Evolutionary conservation across 164 flowering plant genomes (phyloP), one percentile per base, ranked within the genome.

Genomic region (Euptelea pleiosperma): DNA sequence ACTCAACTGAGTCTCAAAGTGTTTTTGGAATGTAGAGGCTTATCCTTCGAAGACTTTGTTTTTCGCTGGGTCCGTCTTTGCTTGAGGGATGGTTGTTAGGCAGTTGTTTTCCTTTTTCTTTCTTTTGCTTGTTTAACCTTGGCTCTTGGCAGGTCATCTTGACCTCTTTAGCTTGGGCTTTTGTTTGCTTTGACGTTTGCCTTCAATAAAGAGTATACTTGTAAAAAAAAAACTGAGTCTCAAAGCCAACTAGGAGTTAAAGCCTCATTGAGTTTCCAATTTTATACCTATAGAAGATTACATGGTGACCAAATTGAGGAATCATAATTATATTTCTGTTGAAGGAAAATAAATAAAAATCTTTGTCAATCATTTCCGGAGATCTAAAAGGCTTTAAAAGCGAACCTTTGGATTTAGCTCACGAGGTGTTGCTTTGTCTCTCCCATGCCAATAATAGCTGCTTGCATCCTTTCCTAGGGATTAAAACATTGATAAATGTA

Each of bases 391-490:
- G 12, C 21, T 12, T 31, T 43, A 58, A 50, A 25, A 35, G 18
- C 59, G n/a, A 57, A 85, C 98, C 94, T 90, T 82, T 46, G 97
- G 96, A 66, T 94, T 94, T 42, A 94, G 72, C 74, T 94, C 96
- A 35, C 82, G 88, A 44, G 42, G 65, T 44, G 93, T 85, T 46
- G 49, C 33, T 52, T 61, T 77, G 68, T 94, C 96, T 74, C 99
- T 82, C 36, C 99, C 99, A 75, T 94, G 99, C 99, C 99, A 94
- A 72, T 71, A 94, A 54, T 79, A 91, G 74, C 80, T 83, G 62
- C 77, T 52, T 11, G 35, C 58, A 40, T 69, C 67, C 64, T 79
- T 86, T 44, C 97, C 99, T 93, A 78, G 7, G 29, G 67, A 70
- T 28, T 14, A 16, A 63, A 58, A 34, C 25, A 28, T 28, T 28